Evolutionary conservation across 2,329 filamentous ascomycete species (phyloP), one percentile per base, ranked within the genome.

Genomic region (Trichoderma guizhouense): DNA sequence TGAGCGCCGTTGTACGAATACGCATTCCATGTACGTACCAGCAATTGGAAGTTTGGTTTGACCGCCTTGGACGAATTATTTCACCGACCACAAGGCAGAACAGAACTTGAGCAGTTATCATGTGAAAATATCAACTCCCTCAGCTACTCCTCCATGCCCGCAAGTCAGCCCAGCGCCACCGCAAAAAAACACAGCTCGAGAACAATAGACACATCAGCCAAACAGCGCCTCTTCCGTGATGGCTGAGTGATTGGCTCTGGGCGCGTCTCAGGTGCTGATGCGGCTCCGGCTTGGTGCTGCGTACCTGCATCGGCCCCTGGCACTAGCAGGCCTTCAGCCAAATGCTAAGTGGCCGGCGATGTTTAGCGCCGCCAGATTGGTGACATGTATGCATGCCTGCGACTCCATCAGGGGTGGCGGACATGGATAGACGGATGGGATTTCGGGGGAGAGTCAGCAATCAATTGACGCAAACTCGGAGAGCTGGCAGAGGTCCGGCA

Each of bases 201-300:
- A 26, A 26, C 51, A 14, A 12, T 5, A 12, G 36, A 39, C 30
- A 36, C 34, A 0, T 36, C 34, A 51, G 32, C 36, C 36, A 9
- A 26, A 47, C 60, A 53, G 30, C 24, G 66, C 66, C 66, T 67
- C 32, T 57, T 58, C 18, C 15, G 28, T 34, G 69, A 70, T 71
- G 71, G 67, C 67, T 62, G 39, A 69, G 75, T 75, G 78, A 79
- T 81, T 81, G 79, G 79, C 74, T 73, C 65, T 57, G 72, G 72
- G 73, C 69, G 75, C 77, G 80, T 81, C 80, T 81, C 80, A 80
- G 75, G 71, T 77, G 30, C 51, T 70, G 68, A 70, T 53, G 47
- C 68, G 43, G 39, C 65, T 30, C 68, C 21, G 72, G 75, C 36
- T 61, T 39, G 30, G 34, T 21, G 62, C 55, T 68, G 62, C 57